phyloP scores from a whole-genome alignment of 2,329 filamentous ascomycete species.

The Byssochlamys sp. region DNA sequence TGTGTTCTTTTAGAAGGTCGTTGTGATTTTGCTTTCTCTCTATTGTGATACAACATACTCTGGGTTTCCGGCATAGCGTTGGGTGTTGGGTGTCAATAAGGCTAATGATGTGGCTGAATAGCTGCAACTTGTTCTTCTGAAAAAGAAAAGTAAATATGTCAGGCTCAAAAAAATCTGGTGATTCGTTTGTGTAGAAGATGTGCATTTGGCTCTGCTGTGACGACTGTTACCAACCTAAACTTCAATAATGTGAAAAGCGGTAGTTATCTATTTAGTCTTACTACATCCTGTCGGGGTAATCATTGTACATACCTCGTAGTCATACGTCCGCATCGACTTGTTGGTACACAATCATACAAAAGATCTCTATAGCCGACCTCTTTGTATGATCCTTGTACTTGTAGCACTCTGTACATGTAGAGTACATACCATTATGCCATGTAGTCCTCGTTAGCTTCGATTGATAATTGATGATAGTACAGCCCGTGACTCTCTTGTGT shows the following conservation, averaged over 20 bases:
- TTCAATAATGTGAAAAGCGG: no score
- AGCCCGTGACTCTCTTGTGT: not conserved
- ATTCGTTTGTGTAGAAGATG: not conserved
- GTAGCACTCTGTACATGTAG: no score
- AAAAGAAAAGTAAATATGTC: conserved; percentile 13
- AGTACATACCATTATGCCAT: not conserved
- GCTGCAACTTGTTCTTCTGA: conserved; percentile 2
- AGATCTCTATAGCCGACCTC: no score
- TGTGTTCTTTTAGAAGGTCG: conserved; percentile 14
- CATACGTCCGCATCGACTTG: not conserved
- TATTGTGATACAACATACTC: not conserved
- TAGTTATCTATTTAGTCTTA: no score
- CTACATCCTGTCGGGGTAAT: no score
- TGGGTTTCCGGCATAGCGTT: conserved; percentile 30
- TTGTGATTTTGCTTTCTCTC: conserved; percentile 11
- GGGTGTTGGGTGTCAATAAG: conserved; percentile 27
- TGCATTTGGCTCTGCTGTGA: not conserved
- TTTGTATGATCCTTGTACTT: no score
- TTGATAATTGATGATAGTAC: not conserved
- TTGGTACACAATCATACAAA: not conserved
- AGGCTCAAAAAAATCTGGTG: conserved; percentile 10
- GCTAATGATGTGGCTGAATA: conserved; percentile 7
- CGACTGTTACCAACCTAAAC: no score
- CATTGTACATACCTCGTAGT: no score
- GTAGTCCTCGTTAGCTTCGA: not conserved